A percentile compares a stretch with the other conserved stretches of the same genome.
Evolutionary conservation across 2,329 filamentous ascomycete genomes (phyloP).

Genomic region (Podosphaera aphanis): DNA sequence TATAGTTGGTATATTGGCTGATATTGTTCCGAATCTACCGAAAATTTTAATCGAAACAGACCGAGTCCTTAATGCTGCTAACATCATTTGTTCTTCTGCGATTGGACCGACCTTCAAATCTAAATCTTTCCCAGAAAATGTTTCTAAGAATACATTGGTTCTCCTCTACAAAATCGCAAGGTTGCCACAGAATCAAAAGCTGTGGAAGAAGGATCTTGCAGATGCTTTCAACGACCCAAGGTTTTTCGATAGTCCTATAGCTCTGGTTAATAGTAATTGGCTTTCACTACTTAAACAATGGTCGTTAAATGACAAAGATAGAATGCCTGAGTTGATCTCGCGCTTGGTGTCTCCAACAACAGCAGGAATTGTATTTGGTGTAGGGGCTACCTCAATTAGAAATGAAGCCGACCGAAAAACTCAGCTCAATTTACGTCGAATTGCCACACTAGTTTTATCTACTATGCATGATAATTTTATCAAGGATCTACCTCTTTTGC

Average conservation of each 20-base stretch:
- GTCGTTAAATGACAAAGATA: conserved; percentile 67
- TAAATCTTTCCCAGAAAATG: conserved; percentile 66
- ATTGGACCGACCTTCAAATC: conserved; percentile 64
- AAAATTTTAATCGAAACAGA: conserved; percentile 72
- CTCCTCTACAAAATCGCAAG: conserved; percentile 58
- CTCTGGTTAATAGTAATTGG: conserved; percentile 52
- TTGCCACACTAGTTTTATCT: conserved; percentile 58
- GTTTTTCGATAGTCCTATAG: conserved; percentile 52
- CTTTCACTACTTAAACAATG: conserved; percentile 66
- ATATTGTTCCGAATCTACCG: conserved; percentile 56
- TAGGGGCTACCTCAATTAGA: conserved; percentile 77
- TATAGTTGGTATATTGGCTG: conserved; percentile 55
- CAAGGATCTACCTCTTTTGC: conserved; percentile 44
- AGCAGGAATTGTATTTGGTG: conserved; percentile 94
- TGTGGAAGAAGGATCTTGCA: conserved; percentile 76
- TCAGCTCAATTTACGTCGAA: conserved; percentile 67
- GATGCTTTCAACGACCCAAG: conserved; percentile 80
- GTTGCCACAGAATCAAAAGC: conserved; percentile 59
- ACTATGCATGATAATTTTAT: conserved; percentile 60
- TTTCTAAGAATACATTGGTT: conserved; percentile 45
- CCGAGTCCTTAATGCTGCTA: conserved; percentile 53
- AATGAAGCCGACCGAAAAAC: conserved; percentile 88
- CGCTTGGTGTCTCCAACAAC: conserved; percentile 68
- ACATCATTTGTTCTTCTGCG: conserved; percentile 61
- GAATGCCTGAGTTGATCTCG: conserved; percentile 55